phyloP scores from a whole-genome alignment of 2,329 filamentous ascomycete species.

The Albifimbria verrucaria region DNA sequence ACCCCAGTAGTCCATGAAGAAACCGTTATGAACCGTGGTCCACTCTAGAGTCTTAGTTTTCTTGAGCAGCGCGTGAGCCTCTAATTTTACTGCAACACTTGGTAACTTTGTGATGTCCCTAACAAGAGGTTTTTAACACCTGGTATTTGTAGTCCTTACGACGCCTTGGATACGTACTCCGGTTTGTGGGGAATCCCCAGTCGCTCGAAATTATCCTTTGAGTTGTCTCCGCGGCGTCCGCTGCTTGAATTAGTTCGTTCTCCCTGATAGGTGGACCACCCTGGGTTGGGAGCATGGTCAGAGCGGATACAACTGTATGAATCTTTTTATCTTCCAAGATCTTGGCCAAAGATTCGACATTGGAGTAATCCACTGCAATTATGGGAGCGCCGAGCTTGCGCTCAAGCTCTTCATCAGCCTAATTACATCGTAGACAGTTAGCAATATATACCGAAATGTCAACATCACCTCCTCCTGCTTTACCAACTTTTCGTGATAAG shows the following conservation, averaged over 20 bases:
- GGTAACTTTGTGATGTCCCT: neutral
- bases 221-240: constrained; percentile 19
- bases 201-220: constrained; percentile 6
- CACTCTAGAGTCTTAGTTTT: constrained; percentile 26
- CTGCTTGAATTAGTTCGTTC: constrained; percentile 40
- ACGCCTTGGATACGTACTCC: neutral
- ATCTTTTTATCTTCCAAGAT: constrained; percentile 32
- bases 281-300: constrained; percentile 21
- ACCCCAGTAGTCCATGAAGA: constrained; percentile 45
- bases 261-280: constrained; percentile 28
- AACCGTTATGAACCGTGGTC: constrained; percentile 36
- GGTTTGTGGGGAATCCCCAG: constrained; percentile 5
- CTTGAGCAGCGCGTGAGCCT: neutral
- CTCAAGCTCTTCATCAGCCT: constrained; percentile 14
- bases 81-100: neutral
- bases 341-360: constrained; percentile 15
- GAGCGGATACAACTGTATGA: constrained; percentile 41
- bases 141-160: neutral
- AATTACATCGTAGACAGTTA: neutral
- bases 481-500: constrained; percentile 38
- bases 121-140: neutral
- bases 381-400: constrained; percentile 19
- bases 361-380: constrained; percentile 23
- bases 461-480: too few relatives aligned
- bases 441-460: too few relatives aligned